Conservation (phyloP, 352 stramenopile species). For the Globisporangium paroecandrum region DNA sequence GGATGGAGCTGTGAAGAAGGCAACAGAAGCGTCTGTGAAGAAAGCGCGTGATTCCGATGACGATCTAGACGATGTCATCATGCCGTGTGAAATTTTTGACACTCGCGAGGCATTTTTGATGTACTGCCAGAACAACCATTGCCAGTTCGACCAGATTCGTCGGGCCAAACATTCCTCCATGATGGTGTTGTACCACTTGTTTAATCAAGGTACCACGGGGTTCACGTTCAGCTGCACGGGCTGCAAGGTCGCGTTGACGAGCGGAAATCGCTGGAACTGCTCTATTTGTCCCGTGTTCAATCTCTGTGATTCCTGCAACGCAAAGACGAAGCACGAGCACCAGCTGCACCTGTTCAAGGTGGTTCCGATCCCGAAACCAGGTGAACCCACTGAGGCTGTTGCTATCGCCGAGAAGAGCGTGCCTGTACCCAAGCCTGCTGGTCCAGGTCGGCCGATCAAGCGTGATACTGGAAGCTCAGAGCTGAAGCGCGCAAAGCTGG, state of each 20-base stretch:
- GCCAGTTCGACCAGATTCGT: conserved; percentile 77
- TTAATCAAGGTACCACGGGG: conserved; percentile 94
- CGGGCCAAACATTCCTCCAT: conserved; percentile 83
- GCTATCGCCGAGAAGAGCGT: conserved; percentile 9
- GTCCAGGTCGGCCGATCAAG: conserved; percentile 24
- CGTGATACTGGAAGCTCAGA: conserved; percentile 44
- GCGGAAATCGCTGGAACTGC: conserved; percentile 94
- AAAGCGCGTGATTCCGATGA: conserved; percentile 29
- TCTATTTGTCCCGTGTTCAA: conserved; percentile 95
- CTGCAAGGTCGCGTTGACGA: conserved; percentile 94
- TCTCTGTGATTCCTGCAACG: conserved; percentile 92
- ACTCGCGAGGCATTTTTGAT: conserved; percentile 89
- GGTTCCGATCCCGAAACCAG: conserved; percentile 72
- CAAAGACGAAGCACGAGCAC: conserved; percentile 91
- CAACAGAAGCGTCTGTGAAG: conserved; percentile 19
- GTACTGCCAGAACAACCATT: conserved; percentile 89
- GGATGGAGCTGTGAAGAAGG: conserved; percentile 27
- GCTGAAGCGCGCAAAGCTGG: conserved; percentile 44
- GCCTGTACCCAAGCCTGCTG: neutral
- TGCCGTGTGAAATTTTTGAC: conserved; percentile 97
- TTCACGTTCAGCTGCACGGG: conserved; percentile 96
- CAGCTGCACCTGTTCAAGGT: conserved; percentile 93
- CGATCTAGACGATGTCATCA: conserved; percentile 90
- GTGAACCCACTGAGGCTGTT: conserved; percentile 33
- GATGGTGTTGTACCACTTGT: conserved; percentile 86